Conservation (phyloP, 164 flowering plant genomes). For the Vitis rupestris region DNA sequence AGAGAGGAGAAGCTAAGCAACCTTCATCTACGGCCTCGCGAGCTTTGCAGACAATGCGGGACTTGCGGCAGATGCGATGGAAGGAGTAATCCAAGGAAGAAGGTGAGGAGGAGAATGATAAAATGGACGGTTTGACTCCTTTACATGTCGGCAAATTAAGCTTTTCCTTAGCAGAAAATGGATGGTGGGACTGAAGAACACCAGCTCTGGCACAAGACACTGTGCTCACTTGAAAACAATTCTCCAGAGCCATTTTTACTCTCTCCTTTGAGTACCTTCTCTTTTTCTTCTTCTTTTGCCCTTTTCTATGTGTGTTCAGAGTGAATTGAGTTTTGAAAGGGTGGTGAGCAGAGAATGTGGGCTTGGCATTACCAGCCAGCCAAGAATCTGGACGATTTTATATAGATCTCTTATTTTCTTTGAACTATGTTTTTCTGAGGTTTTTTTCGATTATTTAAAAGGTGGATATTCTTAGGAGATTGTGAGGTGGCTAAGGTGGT, state of each 20-base stretch:
- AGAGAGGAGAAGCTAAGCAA: conserved; percentile 4
- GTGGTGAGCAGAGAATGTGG: too few species aligned
- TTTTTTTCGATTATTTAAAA: too few species aligned
- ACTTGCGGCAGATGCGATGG: conserved; percentile 14
- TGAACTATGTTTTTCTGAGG: too few species aligned
- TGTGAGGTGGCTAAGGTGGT: conserved; percentile 21
- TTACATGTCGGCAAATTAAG: conserved; percentile 31
- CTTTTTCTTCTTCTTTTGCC: neutral
- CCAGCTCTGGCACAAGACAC: conserved; percentile 32
- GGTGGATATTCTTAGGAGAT: conserved; percentile 20
- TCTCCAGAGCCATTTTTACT: conserved; percentile 40
- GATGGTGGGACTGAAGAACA: conserved; percentile 19
- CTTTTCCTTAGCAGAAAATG: conserved; percentile 29
- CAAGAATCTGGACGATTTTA: neutral
- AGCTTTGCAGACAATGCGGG: conserved; percentile 52
- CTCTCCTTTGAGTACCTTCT: neutral
- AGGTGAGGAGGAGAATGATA: conserved; percentile 19
- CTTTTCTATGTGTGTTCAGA: neutral
- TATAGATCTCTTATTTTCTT: neutral
- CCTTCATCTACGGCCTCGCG: conserved; percentile 47
- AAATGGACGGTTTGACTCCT: conserved; percentile 23
- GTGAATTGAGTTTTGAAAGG: too few species aligned
- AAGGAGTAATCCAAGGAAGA: conserved; percentile 14
- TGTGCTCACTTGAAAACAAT: conserved; percentile 42
- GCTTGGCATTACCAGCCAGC: neutral